Conservation (phyloP, 1,139 yeast genomes). For the Kodamaea derodonti region DNA sequence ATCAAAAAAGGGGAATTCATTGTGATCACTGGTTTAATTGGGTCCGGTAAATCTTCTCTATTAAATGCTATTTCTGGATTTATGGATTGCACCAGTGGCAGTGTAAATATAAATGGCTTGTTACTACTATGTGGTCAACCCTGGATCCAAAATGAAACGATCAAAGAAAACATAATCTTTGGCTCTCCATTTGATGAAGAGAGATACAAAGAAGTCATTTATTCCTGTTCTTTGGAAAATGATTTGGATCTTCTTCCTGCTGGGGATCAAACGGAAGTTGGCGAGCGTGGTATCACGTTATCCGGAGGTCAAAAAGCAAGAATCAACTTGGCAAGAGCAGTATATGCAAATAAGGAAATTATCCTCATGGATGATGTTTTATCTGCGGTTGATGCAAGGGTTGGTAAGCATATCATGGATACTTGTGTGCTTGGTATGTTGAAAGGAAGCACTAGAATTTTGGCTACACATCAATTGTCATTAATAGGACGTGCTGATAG, state of each 20-base stretch:
- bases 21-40: slow-evolving; percentile 65
- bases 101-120: slow-evolving; percentile 42
- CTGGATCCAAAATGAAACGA: slow-evolving; percentile 85
- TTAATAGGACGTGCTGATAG: slow-evolving; percentile 66
- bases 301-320: slow-evolving; percentile 96
- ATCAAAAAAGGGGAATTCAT: slow-evolving; percentile 57
- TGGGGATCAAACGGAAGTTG: slow-evolving; percentile 84
- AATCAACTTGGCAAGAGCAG: slow-evolving; percentile 79
- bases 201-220: slow-evolving; percentile 52
- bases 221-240: slow-evolving; percentile 62
- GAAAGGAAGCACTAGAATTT: slow-evolving; percentile 58
- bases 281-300: slow-evolving; percentile 87
- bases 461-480: slow-evolving; percentile 84
- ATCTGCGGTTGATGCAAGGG: slow-evolving; percentile 90
- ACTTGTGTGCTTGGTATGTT: slow-evolving; percentile 61
- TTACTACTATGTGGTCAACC: slow-evolving; percentile 50
- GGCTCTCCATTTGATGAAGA: slow-evolving; percentile 56
- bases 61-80: slow-evolving; percentile 59
- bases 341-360: slow-evolving; percentile 63
- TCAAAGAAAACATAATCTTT: slow-evolving; percentile 69
- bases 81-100: slow-evolving; percentile 51
- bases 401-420: slow-evolving; percentile 77
- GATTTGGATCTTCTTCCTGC: slow-evolving; percentile 74
- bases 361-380: slow-evolving; percentile 79
- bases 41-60: slow-evolving; percentile 67